phyloP scores from a whole-genome alignment of 129 eudicot genomes.

The Chrysanthemum seticuspe region DNA sequence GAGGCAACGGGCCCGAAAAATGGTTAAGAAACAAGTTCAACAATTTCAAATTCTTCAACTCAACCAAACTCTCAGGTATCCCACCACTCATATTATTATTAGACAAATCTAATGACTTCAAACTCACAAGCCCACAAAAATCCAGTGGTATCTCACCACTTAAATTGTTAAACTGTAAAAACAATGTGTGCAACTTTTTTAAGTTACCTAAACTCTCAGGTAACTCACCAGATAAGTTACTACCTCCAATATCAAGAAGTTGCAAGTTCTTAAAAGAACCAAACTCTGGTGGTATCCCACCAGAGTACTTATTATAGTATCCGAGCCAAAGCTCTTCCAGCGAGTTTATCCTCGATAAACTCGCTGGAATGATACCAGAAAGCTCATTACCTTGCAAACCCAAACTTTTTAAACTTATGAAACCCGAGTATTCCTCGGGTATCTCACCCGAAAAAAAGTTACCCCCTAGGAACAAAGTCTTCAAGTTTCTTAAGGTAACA shows the following conservation, averaged over 20 bases:
- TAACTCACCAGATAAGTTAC: slow-evolving; percentile 73
- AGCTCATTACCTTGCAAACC: slow-evolving; percentile 63
- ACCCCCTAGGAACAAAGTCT: slow-evolving; percentile 56
- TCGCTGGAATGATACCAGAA: slow-evolving; percentile 58
- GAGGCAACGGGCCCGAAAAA: slow-evolving; percentile 65
- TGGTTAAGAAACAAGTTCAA: slow-evolving; percentile 61
- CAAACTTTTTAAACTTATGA: slow-evolving; percentile 33
- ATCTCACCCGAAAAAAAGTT: slow-evolving; percentile 76
- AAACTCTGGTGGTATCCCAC: slow-evolving; percentile 80
- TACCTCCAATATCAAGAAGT: slow-evolving; percentile 54
- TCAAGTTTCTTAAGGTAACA: slow-evolving; percentile 31
- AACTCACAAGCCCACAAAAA: slow-evolving; percentile 44
- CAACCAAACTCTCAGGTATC: slow-evolving; percentile 54
- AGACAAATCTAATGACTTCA: slow-evolving; percentile 75
- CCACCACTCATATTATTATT: slow-evolving; percentile 57
- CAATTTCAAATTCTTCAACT: slow-evolving; percentile 56
- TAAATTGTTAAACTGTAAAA: slow-evolving; percentile 63
- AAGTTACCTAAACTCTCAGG: slow-evolving; percentile 69
- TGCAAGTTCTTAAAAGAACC: slow-evolving; percentile 43
- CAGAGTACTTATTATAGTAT: slow-evolving; percentile 52
- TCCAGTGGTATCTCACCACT: slow-evolving; percentile 66
- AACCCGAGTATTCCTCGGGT: slow-evolving; percentile 51
- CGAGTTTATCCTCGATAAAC: slow-evolving; percentile 42
- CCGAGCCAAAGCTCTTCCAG: slow-evolving; percentile 55
- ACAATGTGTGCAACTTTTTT: slow-evolving; percentile 53